Evolutionary conservation across 2,329 filamentous ascomycete genomes (phyloP).

Genomic region (Pseudogymnoascus sp.): DNA sequence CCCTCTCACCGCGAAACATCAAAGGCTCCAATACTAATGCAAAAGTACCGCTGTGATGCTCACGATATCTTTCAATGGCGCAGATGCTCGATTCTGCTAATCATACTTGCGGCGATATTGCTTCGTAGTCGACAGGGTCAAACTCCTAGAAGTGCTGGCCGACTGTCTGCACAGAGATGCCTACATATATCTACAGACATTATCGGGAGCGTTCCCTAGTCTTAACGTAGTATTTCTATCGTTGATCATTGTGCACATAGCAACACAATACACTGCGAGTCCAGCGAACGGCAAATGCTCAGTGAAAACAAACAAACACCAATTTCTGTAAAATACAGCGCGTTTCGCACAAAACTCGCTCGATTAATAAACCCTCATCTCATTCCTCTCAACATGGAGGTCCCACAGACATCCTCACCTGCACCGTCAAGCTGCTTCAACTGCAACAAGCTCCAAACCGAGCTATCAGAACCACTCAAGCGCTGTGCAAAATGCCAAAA

Average conservation of each 20-base stretch:
- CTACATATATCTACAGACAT: too few relatives aligned
- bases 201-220: neutral
- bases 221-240: neutral
- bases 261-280: neutral
- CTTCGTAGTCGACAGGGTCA: too few relatives aligned
- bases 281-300: neutral
- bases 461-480: slow-evolving; percentile 12
- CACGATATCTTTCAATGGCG: too few relatives aligned
- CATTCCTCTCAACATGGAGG: neutral
- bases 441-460: neutral
- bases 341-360: neutral
- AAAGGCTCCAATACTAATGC: too few relatives aligned
- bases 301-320: neutral
- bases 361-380: neutral
- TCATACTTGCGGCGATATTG: too few relatives aligned
- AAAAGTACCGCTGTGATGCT: too few relatives aligned
- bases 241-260: neutral
- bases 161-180: too few relatives aligned
- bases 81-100: too few relatives aligned
- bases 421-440: neutral
- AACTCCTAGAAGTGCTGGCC: too few relatives aligned
- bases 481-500: slow-evolving; percentile 22
- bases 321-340: neutral
- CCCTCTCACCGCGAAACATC: neutral
- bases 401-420: neutral